Conservation (phyloP, 2,329 filamentous ascomycete species). For the Orbilia javanica region DNA sequence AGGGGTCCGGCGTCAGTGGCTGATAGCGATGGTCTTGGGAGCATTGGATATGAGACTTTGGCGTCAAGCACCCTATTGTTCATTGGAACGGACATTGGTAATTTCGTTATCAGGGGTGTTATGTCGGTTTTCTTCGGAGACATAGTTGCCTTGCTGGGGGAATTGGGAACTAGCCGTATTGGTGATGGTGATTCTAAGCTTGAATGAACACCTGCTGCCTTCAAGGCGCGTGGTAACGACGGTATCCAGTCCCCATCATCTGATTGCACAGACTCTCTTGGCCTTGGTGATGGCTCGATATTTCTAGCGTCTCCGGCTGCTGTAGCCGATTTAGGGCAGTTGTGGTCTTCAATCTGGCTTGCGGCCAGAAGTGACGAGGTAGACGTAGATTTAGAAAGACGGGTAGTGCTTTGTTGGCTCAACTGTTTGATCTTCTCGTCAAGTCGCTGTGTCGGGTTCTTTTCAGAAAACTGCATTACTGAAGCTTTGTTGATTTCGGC, state of each 20-base stretch:
- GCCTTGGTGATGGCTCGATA: not conserved
- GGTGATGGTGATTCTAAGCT: not conserved
- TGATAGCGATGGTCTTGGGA: not conserved
- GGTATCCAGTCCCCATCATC: constrained; percentile 58
- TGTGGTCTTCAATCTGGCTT: constrained; percentile 51
- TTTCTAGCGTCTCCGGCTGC: not conserved
- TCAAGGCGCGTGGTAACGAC: constrained; percentile 16
- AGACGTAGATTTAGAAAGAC: constrained; percentile 60
- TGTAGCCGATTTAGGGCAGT: not conserved
- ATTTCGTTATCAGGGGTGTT: constrained; percentile 28
- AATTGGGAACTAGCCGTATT: not conserved
- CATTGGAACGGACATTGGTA: constrained; percentile 15
- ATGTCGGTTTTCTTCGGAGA: constrained; percentile 6
- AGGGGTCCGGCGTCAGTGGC: not conserved
- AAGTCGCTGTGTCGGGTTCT: constrained; percentile 91
- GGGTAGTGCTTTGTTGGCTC: constrained; percentile 69
- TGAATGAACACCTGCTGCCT: not conserved
- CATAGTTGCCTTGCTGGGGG: not conserved
- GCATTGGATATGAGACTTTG: constrained; percentile 19
- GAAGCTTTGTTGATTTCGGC: constrained; percentile 69
- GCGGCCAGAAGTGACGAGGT: constrained; percentile 34
- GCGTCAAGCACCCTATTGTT: not conserved
- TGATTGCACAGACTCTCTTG: constrained; percentile 35
- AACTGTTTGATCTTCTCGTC: constrained; percentile 91
- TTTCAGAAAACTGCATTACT: constrained; percentile 72